Evolutionary conservation across 2,329 filamentous ascomycete genomes (phyloP).

Genomic region (Curvularia eragrostidis): DNA sequence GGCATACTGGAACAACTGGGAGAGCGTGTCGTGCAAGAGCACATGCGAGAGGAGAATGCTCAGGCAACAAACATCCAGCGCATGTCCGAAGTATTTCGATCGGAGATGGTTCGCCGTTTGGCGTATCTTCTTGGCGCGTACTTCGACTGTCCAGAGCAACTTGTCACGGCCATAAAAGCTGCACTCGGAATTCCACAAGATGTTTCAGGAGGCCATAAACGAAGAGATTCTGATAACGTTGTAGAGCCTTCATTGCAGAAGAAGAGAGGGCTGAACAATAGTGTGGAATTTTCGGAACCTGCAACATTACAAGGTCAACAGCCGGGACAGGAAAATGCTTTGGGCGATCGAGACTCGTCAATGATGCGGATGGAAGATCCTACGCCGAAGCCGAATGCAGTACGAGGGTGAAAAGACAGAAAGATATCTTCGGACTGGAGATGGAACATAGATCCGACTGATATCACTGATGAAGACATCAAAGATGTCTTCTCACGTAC

Average conservation of each 20-base stretch:
- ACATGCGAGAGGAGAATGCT: slow-evolving; percentile 32
- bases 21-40: slow-evolving; percentile 23
- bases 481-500: slow-evolving; percentile 19
- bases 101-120: slow-evolving; percentile 30
- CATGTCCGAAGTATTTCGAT: slow-evolving; percentile 23
- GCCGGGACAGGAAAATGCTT: neutral
- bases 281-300: neutral
- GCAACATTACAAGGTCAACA: neutral
- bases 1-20: slow-evolving; percentile 33
- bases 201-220: neutral
- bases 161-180: slow-evolving; percentile 20
- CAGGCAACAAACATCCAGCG: slow-evolving; percentile 21
- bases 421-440: slow-evolving; percentile 26
- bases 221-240: neutral
- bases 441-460: slow-evolving; percentile 28
- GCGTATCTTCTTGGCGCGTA: slow-evolving; percentile 28
- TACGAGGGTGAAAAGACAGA: slow-evolving; percentile 12
- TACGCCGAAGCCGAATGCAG: neutral
- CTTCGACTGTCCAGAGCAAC: slow-evolving; percentile 23
- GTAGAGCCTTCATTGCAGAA: neutral
- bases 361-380: neutral
- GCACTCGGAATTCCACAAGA: slow-evolving; percentile 10
- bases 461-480: slow-evolving; percentile 7
- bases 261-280: neutral
- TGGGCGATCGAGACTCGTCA: neutral